Evolutionary conservation across 2,329 filamentous ascomycete species (phyloP).

Genomic region (Pseudogymnoascus sp.): DNA sequence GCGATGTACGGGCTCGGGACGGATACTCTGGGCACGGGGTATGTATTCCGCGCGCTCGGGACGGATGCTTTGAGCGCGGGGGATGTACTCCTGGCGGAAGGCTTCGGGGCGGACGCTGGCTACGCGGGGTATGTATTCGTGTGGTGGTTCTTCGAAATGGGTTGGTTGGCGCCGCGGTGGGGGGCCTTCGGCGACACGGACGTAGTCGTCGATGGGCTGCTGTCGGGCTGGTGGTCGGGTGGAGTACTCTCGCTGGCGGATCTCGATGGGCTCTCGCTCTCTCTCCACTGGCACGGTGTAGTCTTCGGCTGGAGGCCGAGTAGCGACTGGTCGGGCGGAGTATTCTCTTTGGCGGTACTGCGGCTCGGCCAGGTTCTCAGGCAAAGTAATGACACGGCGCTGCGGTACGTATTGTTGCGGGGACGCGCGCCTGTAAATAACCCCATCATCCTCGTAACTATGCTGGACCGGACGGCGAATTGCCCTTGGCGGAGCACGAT

Average conservation of each 20-base stretch:
- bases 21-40: constrained; percentile 36
- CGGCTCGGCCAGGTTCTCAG: constrained; percentile 46
- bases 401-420: constrained; percentile 42
- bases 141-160: constrained; percentile 39
- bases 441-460: constrained; percentile 42
- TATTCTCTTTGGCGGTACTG: constrained; percentile 53
- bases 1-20: constrained; percentile 34
- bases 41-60: constrained; percentile 37
- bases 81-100: constrained; percentile 39
- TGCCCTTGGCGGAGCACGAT: constrained; percentile 39
- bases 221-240: not conserved
- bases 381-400: constrained; percentile 54
- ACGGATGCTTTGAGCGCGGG: constrained; percentile 37
- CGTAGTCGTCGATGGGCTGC: not conserved
- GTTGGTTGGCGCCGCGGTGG: constrained; percentile 21
- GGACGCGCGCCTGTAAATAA: constrained; percentile 45
- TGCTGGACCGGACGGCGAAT: constrained; percentile 28
- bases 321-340: constrained; percentile 39
- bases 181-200: not conserved
- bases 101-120: constrained; percentile 34
- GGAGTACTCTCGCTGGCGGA: constrained; percentile 2
- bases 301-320: constrained; percentile 36
- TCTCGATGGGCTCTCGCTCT: constrained; percentile 15
- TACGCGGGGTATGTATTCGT: constrained; percentile 39
- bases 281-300: constrained; percentile 41